Evolutionary conservation across 1,139 yeast genomes (phyloP).

Genomic region (Sugiyamaella neomexicana): DNA sequence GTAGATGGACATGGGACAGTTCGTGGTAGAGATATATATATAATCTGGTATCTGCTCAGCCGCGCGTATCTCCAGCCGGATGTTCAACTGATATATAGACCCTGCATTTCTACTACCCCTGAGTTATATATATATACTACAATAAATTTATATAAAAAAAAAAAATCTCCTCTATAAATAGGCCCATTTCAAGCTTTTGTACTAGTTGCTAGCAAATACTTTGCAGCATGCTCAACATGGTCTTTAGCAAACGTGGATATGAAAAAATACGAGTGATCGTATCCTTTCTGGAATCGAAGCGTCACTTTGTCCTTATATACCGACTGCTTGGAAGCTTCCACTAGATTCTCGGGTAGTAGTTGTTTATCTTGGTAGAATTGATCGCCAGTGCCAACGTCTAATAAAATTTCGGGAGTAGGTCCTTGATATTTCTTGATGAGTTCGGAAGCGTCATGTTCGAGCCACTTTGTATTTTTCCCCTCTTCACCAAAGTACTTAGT

Average conservation of each 20-base stretch:
- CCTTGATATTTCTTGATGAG: conserved; percentile 58
- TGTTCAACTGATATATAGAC: no score
- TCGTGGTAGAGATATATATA: no score
- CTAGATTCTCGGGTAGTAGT: conserved; percentile 73
- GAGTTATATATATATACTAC: neutral
- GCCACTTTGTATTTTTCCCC: conserved; percentile 55
- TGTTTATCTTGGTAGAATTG: conserved; percentile 67
- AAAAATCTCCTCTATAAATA: no score
- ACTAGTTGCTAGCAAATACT: conserved; percentile 46
- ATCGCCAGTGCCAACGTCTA: conserved; percentile 82
- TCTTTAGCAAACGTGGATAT: conserved; percentile 77
- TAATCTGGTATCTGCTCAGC: neutral
- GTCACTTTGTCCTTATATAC: conserved; percentile 61
- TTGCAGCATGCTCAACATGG: conserved; percentile 87
- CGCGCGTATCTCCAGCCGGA: no score
- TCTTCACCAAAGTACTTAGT: conserved; percentile 70
- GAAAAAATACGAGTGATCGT: conserved; percentile 89
- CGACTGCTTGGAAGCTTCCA: conserved; percentile 60
- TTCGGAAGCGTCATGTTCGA: conserved; percentile 75
- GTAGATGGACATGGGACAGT: no score
- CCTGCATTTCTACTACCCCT: neutral
- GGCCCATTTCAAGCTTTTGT: neutral
- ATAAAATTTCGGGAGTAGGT: conserved; percentile 63
- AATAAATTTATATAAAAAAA: no score
- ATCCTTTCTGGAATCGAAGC: conserved; percentile 71